A percentile compares a stretch with the other conserved stretches of the same genome.
Evolutionary conservation across 805 yeast genomes (phyloP).

Genomic region (Lachancea quebecensis): DNA sequence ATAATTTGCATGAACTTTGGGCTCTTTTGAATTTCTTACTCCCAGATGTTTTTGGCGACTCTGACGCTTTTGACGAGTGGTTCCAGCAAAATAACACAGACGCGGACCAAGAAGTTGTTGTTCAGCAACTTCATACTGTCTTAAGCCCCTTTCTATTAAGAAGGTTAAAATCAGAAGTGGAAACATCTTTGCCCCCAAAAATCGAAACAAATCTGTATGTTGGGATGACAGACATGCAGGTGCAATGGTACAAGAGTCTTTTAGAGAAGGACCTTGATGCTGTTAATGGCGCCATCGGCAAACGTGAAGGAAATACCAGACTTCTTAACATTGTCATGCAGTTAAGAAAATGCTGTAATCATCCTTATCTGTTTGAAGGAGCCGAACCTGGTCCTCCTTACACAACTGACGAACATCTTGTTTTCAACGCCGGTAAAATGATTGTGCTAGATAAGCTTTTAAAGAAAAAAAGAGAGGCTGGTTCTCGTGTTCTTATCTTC

Average conservation of each 20-base stretch:
- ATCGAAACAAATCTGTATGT: conserved; percentile 84
- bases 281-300: conserved; percentile 92
- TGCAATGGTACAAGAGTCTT: conserved; percentile 81
- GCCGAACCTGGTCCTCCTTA: conserved; percentile 99
- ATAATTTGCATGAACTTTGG: conserved; percentile 94
- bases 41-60: conserved; percentile 93
- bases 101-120: conserved; percentile 70
- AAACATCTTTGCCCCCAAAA: conserved; percentile 82
- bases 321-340: conserved; percentile 94
- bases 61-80: conserved; percentile 88
- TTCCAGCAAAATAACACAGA: conserved; percentile 46
- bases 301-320: conserved; percentile 87
- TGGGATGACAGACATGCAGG: conserved; percentile 94
- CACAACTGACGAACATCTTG: conserved; percentile 90
- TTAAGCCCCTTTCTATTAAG: conserved; percentile 82
- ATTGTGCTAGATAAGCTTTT: conserved; percentile 77
- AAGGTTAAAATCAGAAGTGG: conserved; percentile 90
- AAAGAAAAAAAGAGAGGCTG: conserved; percentile 61
- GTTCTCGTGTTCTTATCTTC: conserved; percentile 85
- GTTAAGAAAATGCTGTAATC: conserved; percentile 91
- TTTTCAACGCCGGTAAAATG: conserved; percentile 88
- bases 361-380: conserved; percentile 96
- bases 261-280: conserved; percentile 93
- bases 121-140: conserved; percentile 82
- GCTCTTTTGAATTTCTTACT: conserved; percentile 81